A percentile compares a stretch with the other conserved stretches of the same genome.
Conservation (phyloP, 768 basidiomycete genomes). For the Amanita jacksonii region DNA sequence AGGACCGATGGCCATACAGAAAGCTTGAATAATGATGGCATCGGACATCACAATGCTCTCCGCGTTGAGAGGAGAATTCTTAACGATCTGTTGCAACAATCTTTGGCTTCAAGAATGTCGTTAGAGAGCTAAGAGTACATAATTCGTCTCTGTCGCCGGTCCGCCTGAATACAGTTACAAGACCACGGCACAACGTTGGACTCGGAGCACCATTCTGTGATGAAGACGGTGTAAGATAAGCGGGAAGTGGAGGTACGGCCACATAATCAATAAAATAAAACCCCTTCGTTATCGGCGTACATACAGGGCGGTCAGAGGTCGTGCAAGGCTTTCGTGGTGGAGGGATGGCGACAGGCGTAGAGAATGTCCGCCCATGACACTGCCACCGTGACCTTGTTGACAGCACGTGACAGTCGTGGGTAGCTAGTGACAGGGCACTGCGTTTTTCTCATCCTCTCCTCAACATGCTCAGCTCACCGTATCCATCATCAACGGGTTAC, state of each 20-base stretch:
- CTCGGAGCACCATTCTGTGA: slow-evolving; percentile 20
- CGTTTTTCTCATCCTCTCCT: too few relatives aligned
- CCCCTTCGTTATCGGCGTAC: too few relatives aligned
- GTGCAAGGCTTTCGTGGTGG: too few relatives aligned
- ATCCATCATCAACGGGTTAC: too few relatives aligned
- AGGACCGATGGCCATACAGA: slow-evolving; percentile 90
- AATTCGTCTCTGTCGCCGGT: slow-evolving; percentile 73
- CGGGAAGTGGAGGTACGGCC: slow-evolving; percentile 25
- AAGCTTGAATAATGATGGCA: slow-evolving; percentile 81
- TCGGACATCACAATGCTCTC: slow-evolving; percentile 80
- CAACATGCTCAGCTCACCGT: too few relatives aligned
- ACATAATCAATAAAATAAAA: slow-evolving; percentile 38
- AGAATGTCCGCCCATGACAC: too few relatives aligned
- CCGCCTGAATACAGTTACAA: slow-evolving; percentile 34
- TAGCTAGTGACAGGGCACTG: too few relatives aligned
- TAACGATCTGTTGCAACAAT: slow-evolving; percentile 46
- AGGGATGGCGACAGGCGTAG: too few relatives aligned
- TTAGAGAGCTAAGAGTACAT: slow-evolving; percentile 62
- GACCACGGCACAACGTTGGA: slow-evolving; percentile 20
- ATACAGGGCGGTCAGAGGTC: too few relatives aligned
- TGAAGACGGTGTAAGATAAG: slow-evolving; percentile 35
- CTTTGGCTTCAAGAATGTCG: slow-evolving; percentile 87
- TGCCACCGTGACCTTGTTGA: too few relatives aligned
- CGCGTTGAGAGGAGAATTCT: slow-evolving; percentile 52
- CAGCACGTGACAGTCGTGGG: too few relatives aligned